phyloP scores from a whole-genome alignment of 2,329 filamentous ascomycete genomes.

The Sclerotinia glacialis region DNA sequence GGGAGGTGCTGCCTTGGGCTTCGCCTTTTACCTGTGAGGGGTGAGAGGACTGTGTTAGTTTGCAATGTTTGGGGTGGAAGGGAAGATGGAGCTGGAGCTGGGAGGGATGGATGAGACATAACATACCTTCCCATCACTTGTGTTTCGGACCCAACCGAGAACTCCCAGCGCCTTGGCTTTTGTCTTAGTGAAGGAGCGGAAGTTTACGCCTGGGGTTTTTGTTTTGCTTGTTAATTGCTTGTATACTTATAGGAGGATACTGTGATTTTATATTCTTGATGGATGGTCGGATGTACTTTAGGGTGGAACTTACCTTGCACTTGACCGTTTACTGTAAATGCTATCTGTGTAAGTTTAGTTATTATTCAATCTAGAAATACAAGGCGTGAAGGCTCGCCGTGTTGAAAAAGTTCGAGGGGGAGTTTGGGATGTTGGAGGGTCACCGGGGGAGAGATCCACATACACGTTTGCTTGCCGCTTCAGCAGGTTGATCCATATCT shows the following conservation, averaged over 20 bases:
- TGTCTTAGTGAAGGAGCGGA: constrained; percentile 51
- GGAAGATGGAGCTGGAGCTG: too few species aligned
- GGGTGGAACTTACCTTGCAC: constrained; percentile 8
- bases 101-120: constrained; percentile 28
- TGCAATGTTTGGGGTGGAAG: neutral
- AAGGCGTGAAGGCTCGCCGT: neutral
- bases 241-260: accelerated
- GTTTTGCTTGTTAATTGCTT: neutral
- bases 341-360: constrained; percentile 4
- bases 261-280: neutral
- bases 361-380: neutral
- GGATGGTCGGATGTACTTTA: too few species aligned
- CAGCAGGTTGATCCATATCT: neutral
- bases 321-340: constrained; percentile 3
- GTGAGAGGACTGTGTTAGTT: neutral
- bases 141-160: constrained; percentile 63
- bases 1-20: constrained; percentile 69
- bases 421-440: neutral
- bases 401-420: neutral
- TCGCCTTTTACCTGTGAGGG: constrained; percentile 75
- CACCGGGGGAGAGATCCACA: neutral
- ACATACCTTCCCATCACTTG: constrained; percentile 52
- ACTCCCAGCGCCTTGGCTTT: constrained; percentile 50
- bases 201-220: neutral
- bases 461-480: neutral